phyloP scores from a whole-genome alignment of 192 early-diverging fungal species.

The Backusella morwellensis region DNA sequence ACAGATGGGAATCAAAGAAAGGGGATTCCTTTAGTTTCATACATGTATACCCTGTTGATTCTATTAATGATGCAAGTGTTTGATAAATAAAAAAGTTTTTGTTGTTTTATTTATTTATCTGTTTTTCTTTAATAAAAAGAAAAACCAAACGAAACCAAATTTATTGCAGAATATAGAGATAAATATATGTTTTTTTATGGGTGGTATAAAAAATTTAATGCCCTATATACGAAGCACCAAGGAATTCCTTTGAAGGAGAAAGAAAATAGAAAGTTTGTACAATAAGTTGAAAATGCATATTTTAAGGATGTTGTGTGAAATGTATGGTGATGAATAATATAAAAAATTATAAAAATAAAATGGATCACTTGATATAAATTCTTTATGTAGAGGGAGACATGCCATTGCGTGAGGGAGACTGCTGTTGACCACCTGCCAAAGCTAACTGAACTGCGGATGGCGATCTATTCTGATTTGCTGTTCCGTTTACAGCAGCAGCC shows the following conservation, averaged over 20 bases:
- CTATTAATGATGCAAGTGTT: background rate
- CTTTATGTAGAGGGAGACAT: background rate
- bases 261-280: background rate
- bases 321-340: background rate
- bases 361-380: background rate
- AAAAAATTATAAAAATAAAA: background rate
- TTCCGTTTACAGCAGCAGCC: constrained; percentile 28
- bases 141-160: background rate
- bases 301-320: background rate
- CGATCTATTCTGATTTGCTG: constrained; percentile 15
- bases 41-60: background rate
- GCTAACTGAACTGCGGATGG: constrained; percentile 22
- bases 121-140: background rate
- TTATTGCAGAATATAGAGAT: background rate
- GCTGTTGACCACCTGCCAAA: constrained; percentile 22
- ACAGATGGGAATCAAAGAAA: background rate
- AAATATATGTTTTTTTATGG: background rate
- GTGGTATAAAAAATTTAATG: background rate
- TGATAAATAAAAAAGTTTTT: background rate
- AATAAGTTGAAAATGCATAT: constrained; percentile 2
- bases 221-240: background rate
- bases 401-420: constrained; percentile 16
- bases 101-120: background rate
- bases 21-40: background rate
- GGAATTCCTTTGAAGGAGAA: background rate